Evolutionary conservation across 371 early-diverging fungal genomes (phyloP), one percentile per base, ranked within the genome.

Genomic region (Saksenaea oblongispora): DNA sequence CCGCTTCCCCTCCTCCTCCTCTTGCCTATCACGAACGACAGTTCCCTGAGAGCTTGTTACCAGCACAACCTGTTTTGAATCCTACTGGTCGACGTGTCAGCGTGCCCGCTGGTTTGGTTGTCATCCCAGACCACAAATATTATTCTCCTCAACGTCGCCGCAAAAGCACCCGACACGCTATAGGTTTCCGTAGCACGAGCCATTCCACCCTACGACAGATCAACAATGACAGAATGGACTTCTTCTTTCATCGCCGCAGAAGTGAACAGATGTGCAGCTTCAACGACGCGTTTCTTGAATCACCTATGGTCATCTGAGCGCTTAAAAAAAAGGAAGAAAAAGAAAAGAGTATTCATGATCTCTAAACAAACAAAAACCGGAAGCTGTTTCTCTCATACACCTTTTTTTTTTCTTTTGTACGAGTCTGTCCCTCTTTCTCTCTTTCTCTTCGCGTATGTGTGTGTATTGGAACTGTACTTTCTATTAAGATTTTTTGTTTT

Each of bases 21-120:
- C 51, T 47, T 3, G 31, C 22, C n/a, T 54, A 31, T 35, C 57
- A 55, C 26, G 56, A 62, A 31, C 51, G 56, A 7, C 62, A 67
- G 13, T 34, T 62, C 9, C 62, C 59, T 15, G 24, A 18, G 13
- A 60, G 39, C n/a, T 28, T 62, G 39, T 58, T 59, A 27, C 58
- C 55, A 4, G 22, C 54, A 28, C 51, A 53, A 2, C 53, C 63
- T 5, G 34, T 51, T 10, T 37, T 42, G 15, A 53, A 56, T 27
- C 61, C 62, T 22, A 26, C 39, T 11, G 62, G 54, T 34, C 70
- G 74, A 54, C 67, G 74, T 41, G 67, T 73, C n/a, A 73, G 70
- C 54, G 67, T 73, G 18, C 70, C 74, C 1, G 74, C 74, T 44
- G 74, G 74, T 54, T 31, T 61, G n/a, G 41, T 73, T n/a, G 55